Base-by-base conservation (phyloP, 331 rosid genomes). In the Malus hybrid region DNA sequence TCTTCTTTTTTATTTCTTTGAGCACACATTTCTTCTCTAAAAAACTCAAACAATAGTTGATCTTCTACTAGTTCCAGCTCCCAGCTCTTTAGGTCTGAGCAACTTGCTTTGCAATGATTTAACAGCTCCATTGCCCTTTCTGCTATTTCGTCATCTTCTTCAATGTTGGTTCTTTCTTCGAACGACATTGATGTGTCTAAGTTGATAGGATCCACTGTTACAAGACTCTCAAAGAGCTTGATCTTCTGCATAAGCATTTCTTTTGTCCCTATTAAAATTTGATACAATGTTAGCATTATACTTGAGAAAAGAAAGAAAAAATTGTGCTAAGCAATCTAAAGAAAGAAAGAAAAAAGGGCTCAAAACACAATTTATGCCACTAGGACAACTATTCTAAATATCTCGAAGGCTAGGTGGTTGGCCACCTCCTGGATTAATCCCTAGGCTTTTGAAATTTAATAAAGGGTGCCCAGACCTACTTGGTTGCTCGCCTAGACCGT, bases 31-130 rank as follows among this genome's bases (percentile, higher is more conserved):
- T 88, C 88, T 64, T 86, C 88, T 64, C 20, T 70, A 69, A 86
- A 90, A 79, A 90, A 90, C 29, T 87, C 92, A 71, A 88, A 56
- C 64, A 87, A 6, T 39, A 89, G 22, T 76, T 64, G 57, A 65
- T 82, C 88, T 65, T 61, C 44, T 31, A 86, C 71, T 6, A 72
- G 33, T 22, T 60, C 81, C 2, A 19, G 59, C 1, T 20, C 63
- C 22, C 15, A 63, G 29, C 55, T 73, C n/a, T 67, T 73, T 31
- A 64, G 76, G 42, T 15, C 6, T 70, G 82, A 73, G 69, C 74
- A 12, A 24, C 65, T 82, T 69, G 74, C 75, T 73, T 78, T 86
- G 8, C 79, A 70, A 81, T 71, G 34, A 67, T 77, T 72, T 78
- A 90, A 81, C 77, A 84, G 60, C 22, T 81, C 75, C 33, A 65